Base-by-base conservation (phyloP, 2,329 filamentous ascomycete species). In the Gremmenia infestans region DNA sequence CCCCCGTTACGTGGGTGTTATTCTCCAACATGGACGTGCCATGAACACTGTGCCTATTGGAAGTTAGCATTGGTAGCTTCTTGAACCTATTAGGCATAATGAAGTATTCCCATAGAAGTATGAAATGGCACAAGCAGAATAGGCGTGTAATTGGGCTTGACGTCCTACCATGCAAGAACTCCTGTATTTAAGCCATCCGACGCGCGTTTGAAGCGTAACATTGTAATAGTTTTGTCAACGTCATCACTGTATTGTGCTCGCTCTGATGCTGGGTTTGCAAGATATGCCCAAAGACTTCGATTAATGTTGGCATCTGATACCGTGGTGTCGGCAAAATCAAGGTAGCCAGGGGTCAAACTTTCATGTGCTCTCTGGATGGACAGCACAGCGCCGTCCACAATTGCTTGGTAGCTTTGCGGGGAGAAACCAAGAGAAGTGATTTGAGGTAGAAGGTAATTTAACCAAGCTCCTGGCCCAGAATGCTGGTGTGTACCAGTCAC, bases 401-500 rank as follows among this genome's bases (percentile, higher is more conserved):
- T 89, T n/a, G 92, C 91, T 63, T 88, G 81, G 67, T 96, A 96
- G 65, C 88, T 93, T 71, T 95, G 88, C 65, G 85, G 82, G 71
- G 89, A 81, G 64, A 96, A 96, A 0, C 93, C 93, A 54, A 88
- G 78, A 65, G 85, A 91, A 0, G 93, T 95, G 61, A 97, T 86
- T 70, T 97, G 92, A 3, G 92, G 93, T 5, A 97, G 78, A 11
- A 97, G 79, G 70, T 97, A 97, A 72, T 97, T 97, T 69, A 94
- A 78, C 89, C 90, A 97, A 5, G 88, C 93, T 2, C 89, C 93
- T 0, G 93, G 92, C 0, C 92, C 92, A 32, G 91, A 86, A 72
- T 97, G 93, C 25, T 88, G 91, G 71, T 97, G 93, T 0, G 93
- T 97, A 54, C 91, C 93, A 0, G 90, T 96, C 19, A 97, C 81